phyloP scores from a whole-genome alignment of 352 stramenopile species.

The Pythium vanterpoolii region DNA sequence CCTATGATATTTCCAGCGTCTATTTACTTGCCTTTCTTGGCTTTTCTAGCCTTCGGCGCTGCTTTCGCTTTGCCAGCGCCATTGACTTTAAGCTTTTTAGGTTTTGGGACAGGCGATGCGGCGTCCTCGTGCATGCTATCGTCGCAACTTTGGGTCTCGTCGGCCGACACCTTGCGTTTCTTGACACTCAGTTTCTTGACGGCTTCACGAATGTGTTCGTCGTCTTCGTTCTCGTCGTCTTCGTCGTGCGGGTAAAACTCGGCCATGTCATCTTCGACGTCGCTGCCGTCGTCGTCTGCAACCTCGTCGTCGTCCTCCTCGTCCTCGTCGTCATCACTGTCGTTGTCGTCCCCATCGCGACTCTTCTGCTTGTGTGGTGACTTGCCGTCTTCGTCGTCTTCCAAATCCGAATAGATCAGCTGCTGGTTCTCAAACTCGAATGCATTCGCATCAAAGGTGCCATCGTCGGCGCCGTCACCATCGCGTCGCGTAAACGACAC shows the following conservation, averaged over 20 bases:
- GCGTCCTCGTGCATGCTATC: conserved; percentile 24
- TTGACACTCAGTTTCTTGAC: conserved; percentile 35
- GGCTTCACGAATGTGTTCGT: conserved; percentile 32
- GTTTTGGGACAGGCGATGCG: conserved; percentile 1
- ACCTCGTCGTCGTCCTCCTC: conserved; percentile 23
- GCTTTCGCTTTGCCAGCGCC: conserved; percentile 1
- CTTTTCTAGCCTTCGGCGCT: conserved; percentile 4
- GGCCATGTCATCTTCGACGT: conserved; percentile 48
- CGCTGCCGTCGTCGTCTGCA: conserved; percentile 16
- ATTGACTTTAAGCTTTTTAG: conserved; percentile 19
- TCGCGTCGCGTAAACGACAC: conserved; percentile 47
- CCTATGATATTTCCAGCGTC: not conserved
- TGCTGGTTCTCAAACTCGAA: conserved; percentile 84
- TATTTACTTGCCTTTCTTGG: conserved; percentile 14
- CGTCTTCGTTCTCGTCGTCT: conserved; percentile 25
- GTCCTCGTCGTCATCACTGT: conserved; percentile 24
- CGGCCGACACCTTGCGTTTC: conserved; percentile 31
- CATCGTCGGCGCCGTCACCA: conserved; percentile 31
- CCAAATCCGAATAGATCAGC: conserved; percentile 65
- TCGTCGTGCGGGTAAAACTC: conserved; percentile 62
- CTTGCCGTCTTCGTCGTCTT: conserved; percentile 35
- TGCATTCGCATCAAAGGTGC: conserved; percentile 70
- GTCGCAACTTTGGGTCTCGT: conserved; percentile 19
- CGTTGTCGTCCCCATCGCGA: conserved; percentile 11
- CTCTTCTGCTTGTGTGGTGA: conserved; percentile 15